A percentile compares a stretch with the other conserved stretches of the same genome.
Evolutionary conservation across 2,329 filamentous ascomycete genomes (phyloP).

Genomic region (Paecilomyces sp.): DNA sequence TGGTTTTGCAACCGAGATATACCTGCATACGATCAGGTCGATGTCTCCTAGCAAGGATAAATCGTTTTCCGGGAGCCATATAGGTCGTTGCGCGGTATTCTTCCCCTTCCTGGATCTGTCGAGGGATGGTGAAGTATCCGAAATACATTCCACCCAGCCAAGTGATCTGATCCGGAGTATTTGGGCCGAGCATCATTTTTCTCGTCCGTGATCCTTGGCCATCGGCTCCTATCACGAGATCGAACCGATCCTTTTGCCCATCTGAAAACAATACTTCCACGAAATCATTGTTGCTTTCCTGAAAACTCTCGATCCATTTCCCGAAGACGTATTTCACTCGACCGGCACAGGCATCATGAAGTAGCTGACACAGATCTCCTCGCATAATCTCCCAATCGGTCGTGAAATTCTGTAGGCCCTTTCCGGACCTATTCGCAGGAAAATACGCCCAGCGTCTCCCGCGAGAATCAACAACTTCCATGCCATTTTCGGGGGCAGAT

Average conservation of each 20-base stretch:
- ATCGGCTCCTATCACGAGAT: conserved; percentile 24
- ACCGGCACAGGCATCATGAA: conserved; percentile 28
- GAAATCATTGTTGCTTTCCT: conserved; percentile 9
- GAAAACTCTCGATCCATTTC: conserved; percentile 16
- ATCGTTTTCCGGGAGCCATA: conserved; percentile 26
- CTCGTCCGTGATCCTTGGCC: conserved; percentile 18
- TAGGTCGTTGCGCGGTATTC: conserved; percentile 31
- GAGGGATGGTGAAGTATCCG: conserved; percentile 32
- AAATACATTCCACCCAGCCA: conserved; percentile 17
- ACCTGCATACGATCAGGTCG: conserved; percentile 30
- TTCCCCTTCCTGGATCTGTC: conserved; percentile 17
- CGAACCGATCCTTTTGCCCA: conserved; percentile 13
- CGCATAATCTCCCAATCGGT: conserved; percentile 51
- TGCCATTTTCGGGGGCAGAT: conserved; percentile 41
- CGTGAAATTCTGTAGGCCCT: conserved; percentile 32
- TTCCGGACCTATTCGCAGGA: conserved; percentile 29
- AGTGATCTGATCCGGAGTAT: conserved; percentile 11
- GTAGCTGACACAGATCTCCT: conserved; percentile 41
- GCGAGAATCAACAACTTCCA: conserved; percentile 38
- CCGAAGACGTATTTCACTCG: conserved; percentile 25
- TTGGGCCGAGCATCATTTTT: conserved; percentile 11
- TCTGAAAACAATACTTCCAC: conserved; percentile 17
- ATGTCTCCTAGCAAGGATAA: conserved; percentile 37
- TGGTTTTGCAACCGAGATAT: conserved; percentile 26
- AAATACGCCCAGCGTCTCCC: conserved; percentile 37